phyloP scores from a whole-genome alignment of 331 rosid species.

The Acacia concinna region DNA sequence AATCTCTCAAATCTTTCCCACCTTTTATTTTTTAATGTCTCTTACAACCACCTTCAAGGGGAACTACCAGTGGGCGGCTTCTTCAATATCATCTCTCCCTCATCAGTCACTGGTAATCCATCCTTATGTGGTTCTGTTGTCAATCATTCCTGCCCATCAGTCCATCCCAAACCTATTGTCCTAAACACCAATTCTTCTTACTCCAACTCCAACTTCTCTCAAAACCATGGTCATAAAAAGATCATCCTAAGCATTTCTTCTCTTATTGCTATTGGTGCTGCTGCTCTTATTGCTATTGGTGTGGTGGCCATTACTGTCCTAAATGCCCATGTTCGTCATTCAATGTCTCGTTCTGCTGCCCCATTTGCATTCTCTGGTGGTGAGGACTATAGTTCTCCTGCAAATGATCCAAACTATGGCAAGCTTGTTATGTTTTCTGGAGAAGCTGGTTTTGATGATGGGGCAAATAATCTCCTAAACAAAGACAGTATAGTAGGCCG shows the following conservation, averaged over 20 bases:
- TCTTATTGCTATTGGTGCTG: slow-evolving; percentile 90
- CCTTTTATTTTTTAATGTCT: slow-evolving; percentile 68
- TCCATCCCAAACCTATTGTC: slow-evolving; percentile 93
- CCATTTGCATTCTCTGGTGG: slow-evolving; percentile 65
- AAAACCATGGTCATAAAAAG: slow-evolving; percentile 53
- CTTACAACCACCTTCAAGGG: slow-evolving; percentile 79
- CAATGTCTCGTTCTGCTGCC: slow-evolving; percentile 54
- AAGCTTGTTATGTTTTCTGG: slow-evolving; percentile 93
- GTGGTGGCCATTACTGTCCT: slow-evolving; percentile 72
- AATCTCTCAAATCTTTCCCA: slow-evolving; percentile 78
- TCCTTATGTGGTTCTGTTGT: slow-evolving; percentile 83
- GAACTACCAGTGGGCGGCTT: slow-evolving; percentile 90
- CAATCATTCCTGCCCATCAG: slow-evolving; percentile 69
- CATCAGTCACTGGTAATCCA: slow-evolving; percentile 67
- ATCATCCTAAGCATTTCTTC: slow-evolving; percentile 76
- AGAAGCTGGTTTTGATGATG: slow-evolving; percentile 67
- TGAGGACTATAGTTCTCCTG: slow-evolving; percentile 65
- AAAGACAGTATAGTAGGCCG: slow-evolving; percentile 87
- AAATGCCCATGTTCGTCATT: slow-evolving; percentile 64
- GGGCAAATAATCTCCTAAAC: slow-evolving; percentile 70
- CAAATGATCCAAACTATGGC: slow-evolving; percentile 64
- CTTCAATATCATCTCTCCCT: slow-evolving; percentile 75
- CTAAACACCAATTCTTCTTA: slow-evolving; percentile 85
- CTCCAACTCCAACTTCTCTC: slow-evolving; percentile 42
- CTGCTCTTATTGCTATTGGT: slow-evolving; percentile 69